Base-by-base conservation (phyloP, 1,139 yeast genomes). In the Candida labiduridarum region DNA sequence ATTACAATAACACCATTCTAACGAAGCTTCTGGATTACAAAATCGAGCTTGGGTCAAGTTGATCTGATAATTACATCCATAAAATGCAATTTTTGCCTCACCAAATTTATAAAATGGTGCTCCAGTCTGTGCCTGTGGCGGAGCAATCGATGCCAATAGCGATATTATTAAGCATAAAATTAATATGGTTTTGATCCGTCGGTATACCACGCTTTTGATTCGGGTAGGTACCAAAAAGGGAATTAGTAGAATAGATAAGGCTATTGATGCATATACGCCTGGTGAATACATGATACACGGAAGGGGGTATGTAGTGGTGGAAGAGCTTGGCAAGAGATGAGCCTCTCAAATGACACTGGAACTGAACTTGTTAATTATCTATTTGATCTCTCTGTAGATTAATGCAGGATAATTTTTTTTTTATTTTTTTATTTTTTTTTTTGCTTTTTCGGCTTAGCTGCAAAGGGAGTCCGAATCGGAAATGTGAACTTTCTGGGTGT, bases 91-190 rank as follows among this genome's bases (percentile, higher is more conserved):
- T 44, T 61, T 61, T 33, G 64, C 59, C 14, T 56, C 54, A 16
- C 72, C 69, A 52, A 62, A 71, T 16, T 56, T 59, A 46, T 64
- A 63, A 33, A 73, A 57, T 1, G 80, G 80, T 4, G 78, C 77
- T 2, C 76, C 72, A 7, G 60, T 44, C 4, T 58, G 56, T 2
- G 77, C 75, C 10, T 47, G 50, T n/a, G 62, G 58, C 0, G 79
- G 79, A 0, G 76, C 66, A 16, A 68, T 50, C 7, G 67, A 55
- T 5, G 65, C 54, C 7, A 70, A 53, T 1, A 59, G 49, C 8
- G 65, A 61, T 1, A 67, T 48, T n/a, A 65, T 51, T 6, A 66
- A 52, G 3, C 56, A 49, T 8, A 64, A 40, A 10, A 58, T 45
- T 27, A 67, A 43, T 1, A 48, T 27, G 5, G 49, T 52, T 45